Base-by-base conservation (phyloP, 345 rosid genomes). In the Gossypium thurberi region DNA sequence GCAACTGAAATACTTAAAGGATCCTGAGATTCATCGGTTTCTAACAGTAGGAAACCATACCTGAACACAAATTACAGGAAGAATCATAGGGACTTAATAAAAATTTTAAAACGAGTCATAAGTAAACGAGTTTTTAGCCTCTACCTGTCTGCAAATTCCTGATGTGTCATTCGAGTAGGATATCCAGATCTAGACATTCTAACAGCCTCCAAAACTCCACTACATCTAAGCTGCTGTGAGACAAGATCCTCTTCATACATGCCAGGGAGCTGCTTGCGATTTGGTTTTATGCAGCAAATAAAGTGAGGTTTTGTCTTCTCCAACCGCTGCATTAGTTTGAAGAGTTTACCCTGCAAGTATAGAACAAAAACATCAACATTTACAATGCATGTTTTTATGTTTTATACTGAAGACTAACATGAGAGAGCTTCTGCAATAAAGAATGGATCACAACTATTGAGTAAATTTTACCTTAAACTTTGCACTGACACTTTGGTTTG, bases 261-360 rank as follows among this genome's bases (percentile, higher is more conserved):
- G 65, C 90, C 86, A 75, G 96, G 87, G 82, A 83, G 84, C 84
- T 85, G 89, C 79, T 87, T 88, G 9, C 66, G 37, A 74, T 92
- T 95, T 51, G 99, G 98, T 80, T 87, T 95, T 73, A 95, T 85
- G 86, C 99, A 95, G 70, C 93, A 82, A 74, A 95, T 87, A 77
- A 95, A 95, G 75, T 95, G 96, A 78, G 99, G 94, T 70, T 80
- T 84, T 6, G 98, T 91, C 78, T 76, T 89, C 82, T 92, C 99
- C 78, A 95, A 78, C 79, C 73, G 88, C 78, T 85, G 81, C 96
- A 95, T 89, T 81, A 95, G 83, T 70, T 88, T 89, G 84, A 92
- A 95, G 66, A 95, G 91, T 84, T 92, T 96, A 53, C 85, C 87
- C 99, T 95, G 78, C 71, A 77, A 70, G 78, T 47, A 78, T 20